Percentiles rank a stretch among this genome's conserved stretches.
phyloP scores from a whole-genome alignment of 1,284 basidiomycete species.

The Apiotrichum sp. region DNA sequence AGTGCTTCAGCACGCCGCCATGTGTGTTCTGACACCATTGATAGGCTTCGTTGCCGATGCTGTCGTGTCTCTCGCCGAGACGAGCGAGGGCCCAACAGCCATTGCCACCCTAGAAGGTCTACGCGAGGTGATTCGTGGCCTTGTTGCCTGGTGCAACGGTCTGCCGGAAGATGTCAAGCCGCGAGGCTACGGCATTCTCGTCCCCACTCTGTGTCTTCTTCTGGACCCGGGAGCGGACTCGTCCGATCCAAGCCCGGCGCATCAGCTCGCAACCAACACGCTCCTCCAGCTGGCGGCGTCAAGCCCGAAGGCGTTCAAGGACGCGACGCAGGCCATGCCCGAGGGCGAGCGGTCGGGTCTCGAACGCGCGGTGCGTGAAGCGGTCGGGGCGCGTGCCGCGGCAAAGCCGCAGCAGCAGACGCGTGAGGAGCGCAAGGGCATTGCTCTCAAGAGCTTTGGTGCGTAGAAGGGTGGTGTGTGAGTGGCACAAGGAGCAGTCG shows the following conservation, averaged over 20 bases:
- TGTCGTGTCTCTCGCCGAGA: slow-evolving; percentile 57
- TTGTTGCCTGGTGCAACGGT: slow-evolving; percentile 60
- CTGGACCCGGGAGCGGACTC: slow-evolving; percentile 55
- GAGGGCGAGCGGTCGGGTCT: slow-evolving; percentile 57
- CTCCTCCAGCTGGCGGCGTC: slow-evolving; percentile 69
- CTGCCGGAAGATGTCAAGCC: slow-evolving; percentile 59
- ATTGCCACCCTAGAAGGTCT: slow-evolving; percentile 49
- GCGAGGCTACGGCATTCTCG: slow-evolving; percentile 64
- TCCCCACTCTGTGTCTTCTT: slow-evolving; percentile 71
- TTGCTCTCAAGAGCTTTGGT: slow-evolving; percentile 44
- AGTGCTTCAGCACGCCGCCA: slow-evolving; percentile 65
- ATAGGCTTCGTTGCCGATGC: slow-evolving; percentile 70
- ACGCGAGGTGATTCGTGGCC: slow-evolving; percentile 74
- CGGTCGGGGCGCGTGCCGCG: slow-evolving; percentile 53
- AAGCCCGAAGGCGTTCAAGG: slow-evolving; percentile 75
- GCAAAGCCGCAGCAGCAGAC: slow-evolving; percentile 4
- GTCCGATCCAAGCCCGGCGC: slow-evolving; percentile 52
- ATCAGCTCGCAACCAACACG: slow-evolving; percentile 63
- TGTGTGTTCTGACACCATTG: slow-evolving; percentile 68
- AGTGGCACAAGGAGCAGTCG: no score
- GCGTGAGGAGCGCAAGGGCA: slow-evolving; percentile 30
- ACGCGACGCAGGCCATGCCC: slow-evolving; percentile 68
- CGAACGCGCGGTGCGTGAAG: slow-evolving; percentile 72
- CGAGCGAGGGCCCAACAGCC: slow-evolving; percentile 42
- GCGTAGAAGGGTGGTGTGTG: neutral